Percentiles rank a stretch among this genome's conserved stretches.
phyloP scores from a whole-genome alignment of 2,329 filamentous ascomycete genomes.

The Alternaria hordeiaustralica region DNA sequence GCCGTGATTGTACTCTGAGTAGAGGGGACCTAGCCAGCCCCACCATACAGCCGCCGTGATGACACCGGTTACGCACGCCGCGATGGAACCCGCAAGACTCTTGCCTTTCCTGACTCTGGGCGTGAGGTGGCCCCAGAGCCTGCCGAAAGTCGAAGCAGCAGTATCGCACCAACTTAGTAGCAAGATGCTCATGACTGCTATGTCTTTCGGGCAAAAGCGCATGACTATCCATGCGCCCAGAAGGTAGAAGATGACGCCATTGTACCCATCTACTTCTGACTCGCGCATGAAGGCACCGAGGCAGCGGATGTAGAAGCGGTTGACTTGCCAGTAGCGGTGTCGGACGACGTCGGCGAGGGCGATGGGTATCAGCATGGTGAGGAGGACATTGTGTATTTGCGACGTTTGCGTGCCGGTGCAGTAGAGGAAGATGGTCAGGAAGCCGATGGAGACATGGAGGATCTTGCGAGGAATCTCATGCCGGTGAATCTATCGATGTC shows the following conservation, averaged over 20 bases:
- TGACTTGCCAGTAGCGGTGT: conserved; percentile 81
- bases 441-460: conserved; percentile 95
- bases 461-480: conserved; percentile 95
- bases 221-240: conserved; percentile 88
- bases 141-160: conserved; percentile 91
- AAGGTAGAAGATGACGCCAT: conserved; percentile 96
- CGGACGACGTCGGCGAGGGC: conserved; percentile 81
- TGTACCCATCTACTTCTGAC: conserved; percentile 91
- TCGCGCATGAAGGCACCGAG: conserved; percentile 96
- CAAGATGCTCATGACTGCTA: conserved; percentile 86
- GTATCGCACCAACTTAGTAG: conserved; percentile 98
- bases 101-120: conserved; percentile 85
- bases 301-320: conserved; percentile 82
- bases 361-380: conserved; percentile 83
- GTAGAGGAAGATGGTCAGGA: conserved; percentile 89
- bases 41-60: conserved; percentile 85
- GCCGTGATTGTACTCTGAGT: conserved; percentile 45
- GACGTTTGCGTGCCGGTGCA: conserved; percentile 76
- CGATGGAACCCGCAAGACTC: conserved; percentile 86
- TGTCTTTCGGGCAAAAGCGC: conserved; percentile 88
- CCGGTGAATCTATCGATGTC: conserved; percentile 68
- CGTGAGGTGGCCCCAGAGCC: conserved; percentile 88
- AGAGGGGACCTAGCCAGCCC: conserved; percentile 76
- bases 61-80: conserved; percentile 84
- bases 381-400: conserved; percentile 82